Evolutionary conservation across 1,139 yeast species (phyloP), one percentile per base, ranked within the genome.

Genomic region (Blastobotrys aristatus): DNA sequence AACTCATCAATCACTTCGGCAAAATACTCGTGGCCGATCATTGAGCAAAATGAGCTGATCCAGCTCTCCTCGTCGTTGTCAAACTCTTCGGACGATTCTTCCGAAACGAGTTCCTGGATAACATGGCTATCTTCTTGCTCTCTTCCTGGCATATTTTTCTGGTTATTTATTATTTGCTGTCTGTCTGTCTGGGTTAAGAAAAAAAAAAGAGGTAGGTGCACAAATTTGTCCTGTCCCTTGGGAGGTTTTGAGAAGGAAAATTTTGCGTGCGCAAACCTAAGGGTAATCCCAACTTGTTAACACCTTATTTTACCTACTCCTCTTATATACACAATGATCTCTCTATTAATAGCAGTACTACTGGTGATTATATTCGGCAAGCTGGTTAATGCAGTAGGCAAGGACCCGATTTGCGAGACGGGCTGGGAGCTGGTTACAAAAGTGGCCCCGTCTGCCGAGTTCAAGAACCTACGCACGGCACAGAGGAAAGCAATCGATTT

Each of bases 1-100:
- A 89, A 92, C 46, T 89, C 97, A 50, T 87, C 92, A 1, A 90
- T 77, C 17, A 92, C 96, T 53, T 92, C 95, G 33, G 92, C 95
- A 66, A 89, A 89, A 66, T 83, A 90, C 61, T 92, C 97, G 63
- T 89, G 95, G 21, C 96, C 96, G 60, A 85, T 87, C 55, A 83
- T 74, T 40, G 87, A 79, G 64, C 97, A 89, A 67, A 84, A 90
- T 59, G 85, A 87, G 53, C 86, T 79, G 57, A 92, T 85, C 98
- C 98, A 92, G 39, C 94, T 83, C 14, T 55, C 59, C 21, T 53
- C 53, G 0, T 29, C 42, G n/a, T 37, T 24, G 2, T 37, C 40
- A 7, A 22, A 8, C n/a, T 37, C 40, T 16, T 52, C 51, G 13
- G 60, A 57, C 4, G 54, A 50, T 17, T 50, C 58, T 6, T 38